These are phyloP conservation scores for Collybia mongolica DNA, from an alignment of 768 basidiomycete genomes.

Conservation along the genomic window DNA sequence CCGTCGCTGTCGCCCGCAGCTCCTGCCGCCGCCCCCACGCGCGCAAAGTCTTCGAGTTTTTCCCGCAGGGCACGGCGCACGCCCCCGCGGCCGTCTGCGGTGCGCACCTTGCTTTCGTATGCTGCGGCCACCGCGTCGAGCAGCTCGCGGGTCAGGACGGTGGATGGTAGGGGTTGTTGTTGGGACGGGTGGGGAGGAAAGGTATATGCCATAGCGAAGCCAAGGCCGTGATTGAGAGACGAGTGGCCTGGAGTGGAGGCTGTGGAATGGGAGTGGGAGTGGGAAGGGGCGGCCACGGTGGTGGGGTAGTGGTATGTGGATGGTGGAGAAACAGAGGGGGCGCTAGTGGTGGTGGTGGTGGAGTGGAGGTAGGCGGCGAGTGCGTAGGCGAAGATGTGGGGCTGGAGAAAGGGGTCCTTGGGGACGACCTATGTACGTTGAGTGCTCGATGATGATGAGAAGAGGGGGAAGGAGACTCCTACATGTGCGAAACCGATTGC, in stretches of 20 bases:
- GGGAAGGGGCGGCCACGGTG: conserved; percentile 8
- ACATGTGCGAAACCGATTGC: conserved; percentile 48
- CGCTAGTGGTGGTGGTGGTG: conserved; percentile 10
- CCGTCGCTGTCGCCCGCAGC: not conserved
- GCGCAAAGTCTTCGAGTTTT: conserved; percentile 55
- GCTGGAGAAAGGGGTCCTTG: conserved; percentile 79
- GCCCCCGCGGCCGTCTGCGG: conserved; percentile 56
- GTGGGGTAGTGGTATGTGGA: conserved; percentile 14
- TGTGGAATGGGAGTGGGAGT: conserved; percentile 6
- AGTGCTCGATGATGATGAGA: too few relatives aligned
- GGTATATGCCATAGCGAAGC: conserved; percentile 2
- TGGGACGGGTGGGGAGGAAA: conserved; percentile 7
- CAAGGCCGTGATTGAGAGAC: conserved; percentile 1
- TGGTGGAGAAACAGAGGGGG: not conserved
- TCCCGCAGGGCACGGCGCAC: conserved; percentile 56
- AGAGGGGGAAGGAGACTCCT: conserved; percentile 9
- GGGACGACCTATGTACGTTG: conserved; percentile 40
- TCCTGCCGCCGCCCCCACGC: conserved; percentile 8
- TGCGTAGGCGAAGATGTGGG: conserved; percentile 51
- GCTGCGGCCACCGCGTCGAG: conserved; percentile 45
- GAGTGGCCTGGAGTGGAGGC: conserved; percentile 13
- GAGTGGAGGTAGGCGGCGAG: conserved; percentile 38
- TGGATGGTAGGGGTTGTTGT: conserved; percentile 6
- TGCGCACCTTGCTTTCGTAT: conserved; percentile 46
- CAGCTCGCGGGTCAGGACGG: conserved; percentile 42